Conservation (phyloP, 2,329 filamentous ascomycete species). For the Alternaria alternata region DNA sequence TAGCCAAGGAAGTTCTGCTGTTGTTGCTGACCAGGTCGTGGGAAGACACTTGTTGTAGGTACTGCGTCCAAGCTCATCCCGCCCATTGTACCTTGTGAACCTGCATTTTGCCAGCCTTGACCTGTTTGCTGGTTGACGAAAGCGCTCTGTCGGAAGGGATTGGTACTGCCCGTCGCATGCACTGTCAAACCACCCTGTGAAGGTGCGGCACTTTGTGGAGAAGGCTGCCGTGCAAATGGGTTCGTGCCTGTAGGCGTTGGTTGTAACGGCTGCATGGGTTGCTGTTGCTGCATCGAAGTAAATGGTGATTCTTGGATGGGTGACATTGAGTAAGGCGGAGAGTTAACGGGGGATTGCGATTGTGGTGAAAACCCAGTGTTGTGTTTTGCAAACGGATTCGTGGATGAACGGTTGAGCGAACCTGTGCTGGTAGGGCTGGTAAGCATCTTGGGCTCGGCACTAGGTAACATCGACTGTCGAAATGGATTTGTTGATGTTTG, state of each 20-base stretch:
- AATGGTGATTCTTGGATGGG: slow-evolving; percentile 45
- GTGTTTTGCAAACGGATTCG: slow-evolving; percentile 85
- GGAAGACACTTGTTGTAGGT: slow-evolving; percentile 84
- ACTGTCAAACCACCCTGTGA: slow-evolving; percentile 60
- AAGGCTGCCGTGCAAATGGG: slow-evolving; percentile 69
- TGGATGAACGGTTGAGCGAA: slow-evolving; percentile 69
- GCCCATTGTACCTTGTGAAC: slow-evolving; percentile 79
- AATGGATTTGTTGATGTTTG: slow-evolving; percentile 86
- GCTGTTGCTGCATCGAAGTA: slow-evolving; percentile 47
- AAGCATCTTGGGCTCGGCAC: slow-evolving; percentile 40
- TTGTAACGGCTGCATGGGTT: slow-evolving; percentile 49
- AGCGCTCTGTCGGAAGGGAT: slow-evolving; percentile 90
- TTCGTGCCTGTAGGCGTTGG: slow-evolving; percentile 74
- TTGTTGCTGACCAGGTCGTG: slow-evolving; percentile 69
- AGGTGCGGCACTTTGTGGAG: slow-evolving; percentile 49
- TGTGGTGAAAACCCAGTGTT: slow-evolving; percentile 40
- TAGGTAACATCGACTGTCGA: slow-evolving; percentile 81
- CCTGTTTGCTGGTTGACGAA: slow-evolving; percentile 92
- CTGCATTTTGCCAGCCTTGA: slow-evolving; percentile 82
- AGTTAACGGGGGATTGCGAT: slow-evolving; percentile 35
- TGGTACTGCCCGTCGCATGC: slow-evolving; percentile 87
- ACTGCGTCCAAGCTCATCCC: slow-evolving; percentile 76
- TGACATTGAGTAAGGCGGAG: slow-evolving; percentile 39
- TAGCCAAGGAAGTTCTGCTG: slow-evolving; percentile 42
- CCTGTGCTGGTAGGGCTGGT: slow-evolving; percentile 47